Evolutionary conservation across 495 filamentous ascomycete genomes (phyloP).

Genomic region (Achaetomiella virescens): DNA sequence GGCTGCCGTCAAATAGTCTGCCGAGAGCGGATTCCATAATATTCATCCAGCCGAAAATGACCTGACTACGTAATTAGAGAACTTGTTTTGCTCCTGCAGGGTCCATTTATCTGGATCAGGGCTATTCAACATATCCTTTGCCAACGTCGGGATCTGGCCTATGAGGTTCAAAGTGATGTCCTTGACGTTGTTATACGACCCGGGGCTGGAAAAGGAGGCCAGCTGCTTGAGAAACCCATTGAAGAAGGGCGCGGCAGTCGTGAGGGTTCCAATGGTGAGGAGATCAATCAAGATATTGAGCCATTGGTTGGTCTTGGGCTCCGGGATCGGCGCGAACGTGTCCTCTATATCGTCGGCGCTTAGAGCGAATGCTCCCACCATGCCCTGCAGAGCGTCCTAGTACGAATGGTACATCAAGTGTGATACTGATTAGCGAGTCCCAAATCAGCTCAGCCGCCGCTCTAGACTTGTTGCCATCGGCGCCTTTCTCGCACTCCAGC

Average conservation of each 20-base stretch:
- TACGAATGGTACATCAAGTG: slow-evolving; percentile 18
- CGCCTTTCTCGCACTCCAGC: not conserved
- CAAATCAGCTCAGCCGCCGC: slow-evolving; percentile 27
- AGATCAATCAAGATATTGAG: slow-evolving; percentile 24
- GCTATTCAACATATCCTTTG: not conserved
- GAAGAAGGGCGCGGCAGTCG: slow-evolving; percentile 22
- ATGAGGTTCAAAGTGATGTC: slow-evolving; percentile 12
- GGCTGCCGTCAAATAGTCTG: slow-evolving; percentile 15
- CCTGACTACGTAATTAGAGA: slow-evolving; percentile 21
- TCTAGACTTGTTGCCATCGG: slow-evolving; percentile 11
- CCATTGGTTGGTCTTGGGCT: slow-evolving; percentile 18
- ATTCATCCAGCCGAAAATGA: slow-evolving; percentile 18
- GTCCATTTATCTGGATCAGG: not conserved
- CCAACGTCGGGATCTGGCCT: not conserved
- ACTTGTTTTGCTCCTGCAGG: slow-evolving; percentile 13
- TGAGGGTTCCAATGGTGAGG: slow-evolving; percentile 19
- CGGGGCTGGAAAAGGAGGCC: not conserved
- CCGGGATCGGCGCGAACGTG: slow-evolving; percentile 28
- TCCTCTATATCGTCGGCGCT: slow-evolving; percentile 22
- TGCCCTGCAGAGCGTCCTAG: not conserved
- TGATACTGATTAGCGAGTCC: slow-evolving; percentile 27
- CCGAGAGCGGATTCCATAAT: not conserved
- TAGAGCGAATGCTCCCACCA: not conserved
- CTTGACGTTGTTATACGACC: slow-evolving; percentile 8
- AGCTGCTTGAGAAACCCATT: slow-evolving; percentile 7